These are phyloP conservation scores for Hepatocystis sp. DNA, from an alignment of 169 alveolate species.

Conservation along the genomic window DNA sequence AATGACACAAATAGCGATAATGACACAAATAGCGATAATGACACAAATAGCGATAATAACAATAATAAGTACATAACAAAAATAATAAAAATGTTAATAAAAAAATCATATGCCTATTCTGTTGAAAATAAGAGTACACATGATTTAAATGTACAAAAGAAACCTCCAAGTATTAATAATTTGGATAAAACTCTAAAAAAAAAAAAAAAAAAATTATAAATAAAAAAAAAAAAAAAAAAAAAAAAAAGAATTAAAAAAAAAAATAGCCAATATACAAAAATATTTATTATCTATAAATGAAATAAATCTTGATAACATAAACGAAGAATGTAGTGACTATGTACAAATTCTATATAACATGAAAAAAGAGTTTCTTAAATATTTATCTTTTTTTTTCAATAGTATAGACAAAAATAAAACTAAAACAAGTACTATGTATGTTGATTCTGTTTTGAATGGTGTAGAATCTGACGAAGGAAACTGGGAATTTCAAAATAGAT, in stretches of 20 bases:
- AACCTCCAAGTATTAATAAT: too few relatives aligned
- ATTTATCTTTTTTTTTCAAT: constrained; percentile 34
- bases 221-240: constrained; percentile 2
- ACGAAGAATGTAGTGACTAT: constrained; percentile 39
- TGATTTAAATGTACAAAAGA: too few relatives aligned
- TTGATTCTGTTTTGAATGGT: too few relatives aligned
- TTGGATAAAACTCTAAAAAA: too few relatives aligned
- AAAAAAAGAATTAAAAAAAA: constrained; percentile 16
- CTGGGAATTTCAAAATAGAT: too few relatives aligned
- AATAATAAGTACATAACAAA: not conserved
- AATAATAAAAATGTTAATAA: not conserved
- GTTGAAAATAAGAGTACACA: not conserved
- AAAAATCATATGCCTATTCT: not conserved
- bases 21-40: not conserved
- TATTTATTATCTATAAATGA: constrained; percentile 17
- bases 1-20: not conserved
- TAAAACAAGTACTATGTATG: too few relatives aligned
- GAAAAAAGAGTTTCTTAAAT: constrained; percentile 40
- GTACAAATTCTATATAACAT: constrained; percentile 16
- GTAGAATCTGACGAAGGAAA: too few relatives aligned
- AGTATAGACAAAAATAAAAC: not conserved
- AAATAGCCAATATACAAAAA: constrained; percentile 20
- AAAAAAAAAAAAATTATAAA: not conserved
- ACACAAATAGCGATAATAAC: not conserved
- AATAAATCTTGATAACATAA: constrained; percentile 14